A percentile compares a stretch with the other conserved stretches of the same genome.
phyloP scores from a whole-genome alignment of 148 eudicot species.

The Fallopia convolvulus region DNA sequence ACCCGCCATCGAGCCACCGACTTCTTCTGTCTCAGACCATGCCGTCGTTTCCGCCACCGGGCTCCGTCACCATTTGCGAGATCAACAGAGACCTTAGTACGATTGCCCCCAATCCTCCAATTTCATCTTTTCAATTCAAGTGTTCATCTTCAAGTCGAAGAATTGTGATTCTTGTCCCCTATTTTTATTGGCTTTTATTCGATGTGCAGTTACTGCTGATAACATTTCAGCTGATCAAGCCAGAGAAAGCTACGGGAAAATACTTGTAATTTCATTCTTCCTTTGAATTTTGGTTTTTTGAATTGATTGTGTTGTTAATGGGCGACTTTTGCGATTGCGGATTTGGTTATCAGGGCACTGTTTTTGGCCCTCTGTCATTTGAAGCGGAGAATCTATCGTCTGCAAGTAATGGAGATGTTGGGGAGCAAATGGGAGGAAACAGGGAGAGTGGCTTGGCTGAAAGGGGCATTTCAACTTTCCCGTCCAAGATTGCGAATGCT shows the following conservation, averaged over 20 bases:
- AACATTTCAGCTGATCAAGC: slow-evolving; percentile 61
- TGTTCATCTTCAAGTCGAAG: background rate
- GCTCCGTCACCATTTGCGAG: slow-evolving; percentile 84
- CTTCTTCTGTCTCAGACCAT: slow-evolving; percentile 20
- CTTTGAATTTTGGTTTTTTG: background rate
- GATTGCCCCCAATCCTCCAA: background rate
- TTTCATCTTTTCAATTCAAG: background rate
- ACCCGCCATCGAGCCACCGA: background rate
- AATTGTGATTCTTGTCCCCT: background rate
- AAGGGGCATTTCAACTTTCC: slow-evolving; percentile 31
- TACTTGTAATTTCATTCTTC: slow-evolving; percentile 31
- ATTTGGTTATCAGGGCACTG: slow-evolving; percentile 41
- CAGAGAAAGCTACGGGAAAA: slow-evolving; percentile 57
- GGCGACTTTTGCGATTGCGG: background rate
- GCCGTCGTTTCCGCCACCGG: slow-evolving; percentile 79
- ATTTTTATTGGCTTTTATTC: background rate
- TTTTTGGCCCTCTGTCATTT: slow-evolving; percentile 68
- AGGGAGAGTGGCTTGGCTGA: slow-evolving; percentile 16
- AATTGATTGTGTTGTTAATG: background rate
- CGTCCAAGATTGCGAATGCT: slow-evolving; percentile 25
- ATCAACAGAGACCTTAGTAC: slow-evolving; percentile 79
- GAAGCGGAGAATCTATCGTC: slow-evolving; percentile 30
- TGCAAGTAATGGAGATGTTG: slow-evolving; percentile 15
- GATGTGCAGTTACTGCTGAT: slow-evolving; percentile 65
- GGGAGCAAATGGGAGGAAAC: slow-evolving; percentile 21